phyloP scores from a whole-genome alignment of 306 rosid genomes.

The Lathyrus oleraceus region DNA sequence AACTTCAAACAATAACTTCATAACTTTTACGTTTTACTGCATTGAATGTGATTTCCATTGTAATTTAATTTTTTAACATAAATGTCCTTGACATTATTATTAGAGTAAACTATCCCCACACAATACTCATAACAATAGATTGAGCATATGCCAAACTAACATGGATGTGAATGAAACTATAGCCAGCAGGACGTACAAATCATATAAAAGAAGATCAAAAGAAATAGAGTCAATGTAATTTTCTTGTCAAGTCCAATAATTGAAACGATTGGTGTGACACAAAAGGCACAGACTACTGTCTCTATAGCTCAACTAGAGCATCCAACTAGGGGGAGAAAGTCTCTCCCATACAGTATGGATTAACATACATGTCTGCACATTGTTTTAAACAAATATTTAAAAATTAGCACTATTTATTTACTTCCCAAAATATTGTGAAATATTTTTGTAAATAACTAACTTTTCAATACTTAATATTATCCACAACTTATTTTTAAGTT shows the following conservation, averaged over 20 bases:
- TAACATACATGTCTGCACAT: neutral
- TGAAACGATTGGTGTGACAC: slow-evolving; percentile 27
- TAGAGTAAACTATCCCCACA: no score
- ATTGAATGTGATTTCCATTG: no score
- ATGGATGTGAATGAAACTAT: neutral
- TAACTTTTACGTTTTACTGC: no score
- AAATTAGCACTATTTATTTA: neutral
- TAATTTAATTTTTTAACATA: no score
- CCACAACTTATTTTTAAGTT: no score
- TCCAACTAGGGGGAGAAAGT: slow-evolving; percentile 6
- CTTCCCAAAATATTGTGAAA: neutral
- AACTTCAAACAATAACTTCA: no score
- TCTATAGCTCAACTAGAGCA: slow-evolving; percentile 28
- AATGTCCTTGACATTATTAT: no score
- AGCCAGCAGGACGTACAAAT: no score
- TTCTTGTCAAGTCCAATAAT: slow-evolving; percentile 26
- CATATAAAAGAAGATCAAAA: neutral
- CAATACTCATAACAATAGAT: no score
- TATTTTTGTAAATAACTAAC: no score
- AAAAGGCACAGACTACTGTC: slow-evolving; percentile 32
- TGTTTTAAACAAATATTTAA: neutral
- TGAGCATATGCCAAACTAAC: neutral
- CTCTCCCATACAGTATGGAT: neutral
- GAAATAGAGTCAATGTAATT: neutral
- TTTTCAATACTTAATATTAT: no score